Conservation (phyloP, 192 early-diverging fungal species). For the Linnemannia schmuckeri region DNA sequence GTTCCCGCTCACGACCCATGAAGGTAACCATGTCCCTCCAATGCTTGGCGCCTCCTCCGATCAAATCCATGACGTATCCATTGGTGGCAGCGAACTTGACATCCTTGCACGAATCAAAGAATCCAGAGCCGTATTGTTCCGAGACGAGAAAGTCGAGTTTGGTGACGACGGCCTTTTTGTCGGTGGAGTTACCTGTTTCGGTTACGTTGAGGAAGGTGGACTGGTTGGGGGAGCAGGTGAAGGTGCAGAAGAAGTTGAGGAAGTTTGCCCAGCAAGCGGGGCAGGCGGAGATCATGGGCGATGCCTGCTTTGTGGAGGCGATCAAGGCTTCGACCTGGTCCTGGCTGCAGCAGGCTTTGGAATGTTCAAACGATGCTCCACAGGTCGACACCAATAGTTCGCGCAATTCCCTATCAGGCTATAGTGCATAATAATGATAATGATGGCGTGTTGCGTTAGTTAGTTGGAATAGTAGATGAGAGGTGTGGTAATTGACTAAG, state of each 20-base stretch:
- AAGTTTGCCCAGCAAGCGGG: slow-evolving; percentile 80
- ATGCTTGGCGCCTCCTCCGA: slow-evolving; percentile 72
- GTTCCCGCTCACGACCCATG: slow-evolving; percentile 66
- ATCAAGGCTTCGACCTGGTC: slow-evolving; percentile 64
- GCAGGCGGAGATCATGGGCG: slow-evolving; percentile 68
- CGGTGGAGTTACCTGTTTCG: slow-evolving; percentile 27
- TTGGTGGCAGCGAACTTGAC: slow-evolving; percentile 77
- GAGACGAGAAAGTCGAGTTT: slow-evolving; percentile 67
- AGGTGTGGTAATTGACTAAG: neutral
- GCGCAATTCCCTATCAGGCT: slow-evolving; percentile 61
- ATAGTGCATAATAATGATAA: neutral
- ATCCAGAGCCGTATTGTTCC: slow-evolving; percentile 64
- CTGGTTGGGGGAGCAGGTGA: slow-evolving; percentile 76
- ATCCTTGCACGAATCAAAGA: slow-evolving; percentile 75
- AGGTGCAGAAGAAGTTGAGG: slow-evolving; percentile 71
- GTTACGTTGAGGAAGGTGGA: slow-evolving; percentile 77
- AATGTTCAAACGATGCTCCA: slow-evolving; percentile 60
- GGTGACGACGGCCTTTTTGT: slow-evolving; percentile 56
- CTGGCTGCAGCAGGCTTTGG: slow-evolving; percentile 68
- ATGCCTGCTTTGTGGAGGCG: slow-evolving; percentile 63
- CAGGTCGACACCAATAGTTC: slow-evolving; percentile 64
- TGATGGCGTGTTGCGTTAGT: neutral
- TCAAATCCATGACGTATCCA: slow-evolving; percentile 76
- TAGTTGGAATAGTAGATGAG: neutral
- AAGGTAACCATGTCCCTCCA: slow-evolving; percentile 67